Percentiles rank a stretch among this genome's conserved stretches.
Evolutionary conservation across 2,329 filamentous ascomycete species (phyloP).

Genomic region (Polychaeton citri): DNA sequence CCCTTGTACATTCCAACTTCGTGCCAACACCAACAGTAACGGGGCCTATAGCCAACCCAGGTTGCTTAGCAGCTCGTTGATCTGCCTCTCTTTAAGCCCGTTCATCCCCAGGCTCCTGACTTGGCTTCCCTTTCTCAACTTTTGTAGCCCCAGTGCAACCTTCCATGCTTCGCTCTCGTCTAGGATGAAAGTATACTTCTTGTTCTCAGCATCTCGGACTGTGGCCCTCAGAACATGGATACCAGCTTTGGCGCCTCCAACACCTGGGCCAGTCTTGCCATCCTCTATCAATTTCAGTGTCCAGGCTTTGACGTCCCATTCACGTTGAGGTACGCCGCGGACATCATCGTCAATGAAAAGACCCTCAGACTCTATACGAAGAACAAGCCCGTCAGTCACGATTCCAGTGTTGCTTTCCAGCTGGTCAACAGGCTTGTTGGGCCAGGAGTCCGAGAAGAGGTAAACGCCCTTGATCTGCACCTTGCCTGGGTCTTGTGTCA

Average conservation of each 20-base stretch:
- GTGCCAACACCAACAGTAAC: too few relatives aligned
- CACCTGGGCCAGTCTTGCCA: slow-evolving; percentile 21
- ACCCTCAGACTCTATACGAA: slow-evolving; percentile 86
- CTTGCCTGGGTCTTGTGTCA: slow-evolving; percentile 85
- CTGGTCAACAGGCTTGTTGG: slow-evolving; percentile 80
- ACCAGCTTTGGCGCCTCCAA: slow-evolving; percentile 19
- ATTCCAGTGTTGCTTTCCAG: slow-evolving; percentile 70
- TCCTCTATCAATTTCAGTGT: slow-evolving; percentile 82
- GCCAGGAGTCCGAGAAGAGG: slow-evolving; percentile 77
- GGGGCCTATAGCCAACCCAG: slow-evolving; percentile 18
- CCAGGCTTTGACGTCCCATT: slow-evolving; percentile 99
- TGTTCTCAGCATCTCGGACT: slow-evolving; percentile 46
- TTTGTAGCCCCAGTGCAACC: slow-evolving; percentile 44
- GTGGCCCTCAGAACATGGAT: slow-evolving; percentile 45
- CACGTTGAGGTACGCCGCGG: slow-evolving; percentile 77
- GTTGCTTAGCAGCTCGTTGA: slow-evolving; percentile 22
- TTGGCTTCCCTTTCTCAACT: slow-evolving; percentile 42
- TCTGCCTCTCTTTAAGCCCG: slow-evolving; percentile 35
- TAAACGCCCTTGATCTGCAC: slow-evolving; percentile 92
- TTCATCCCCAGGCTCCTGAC: slow-evolving; percentile 41
- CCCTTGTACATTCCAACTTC: too few relatives aligned
- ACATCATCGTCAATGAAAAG: slow-evolving; percentile 96
- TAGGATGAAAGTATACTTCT: slow-evolving; percentile 48
- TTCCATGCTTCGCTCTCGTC: slow-evolving; percentile 49
- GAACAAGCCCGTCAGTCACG: slow-evolving; percentile 82